These are phyloP conservation scores for Fragaria ananassa DNA, from an alignment of 306 rosid genomes.

Conservation along the genomic window DNA sequence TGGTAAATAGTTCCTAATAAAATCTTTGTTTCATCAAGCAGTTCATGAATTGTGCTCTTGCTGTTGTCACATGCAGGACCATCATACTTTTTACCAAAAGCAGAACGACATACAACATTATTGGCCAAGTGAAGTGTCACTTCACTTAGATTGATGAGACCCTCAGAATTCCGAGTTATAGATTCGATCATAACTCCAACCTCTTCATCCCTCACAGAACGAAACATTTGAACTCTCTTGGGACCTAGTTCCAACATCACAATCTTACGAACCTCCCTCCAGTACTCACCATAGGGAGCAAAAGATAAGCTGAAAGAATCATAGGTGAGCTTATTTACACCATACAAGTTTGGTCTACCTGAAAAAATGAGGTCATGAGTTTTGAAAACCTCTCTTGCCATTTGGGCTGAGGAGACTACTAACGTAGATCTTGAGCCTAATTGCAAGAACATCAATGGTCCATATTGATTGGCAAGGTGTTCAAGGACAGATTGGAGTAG, in stretches of 20 bases:
- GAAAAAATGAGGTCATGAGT: constrained; percentile 43
- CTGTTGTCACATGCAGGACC: no score
- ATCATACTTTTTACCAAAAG: no score
- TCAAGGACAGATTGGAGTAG: constrained; percentile 34
- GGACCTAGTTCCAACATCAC: no score
- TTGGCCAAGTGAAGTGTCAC: no score
- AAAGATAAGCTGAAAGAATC: constrained; percentile 21
- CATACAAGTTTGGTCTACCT: constrained; percentile 33
- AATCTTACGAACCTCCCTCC: constrained; percentile 31
- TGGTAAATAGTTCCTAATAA: constrained; percentile 23
- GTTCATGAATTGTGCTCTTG: background rate
- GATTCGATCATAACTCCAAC: no score
- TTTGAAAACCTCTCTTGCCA: constrained; percentile 45
- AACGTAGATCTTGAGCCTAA: constrained; percentile 39
- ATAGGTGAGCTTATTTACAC: constrained; percentile 23
- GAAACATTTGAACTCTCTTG: no score
- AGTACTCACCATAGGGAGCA: constrained; percentile 37
- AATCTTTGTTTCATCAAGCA: constrained; percentile 13
- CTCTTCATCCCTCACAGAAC: no score
- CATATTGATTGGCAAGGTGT: constrained; percentile 29
- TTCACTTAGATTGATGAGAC: no score
- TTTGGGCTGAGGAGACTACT: constrained; percentile 41
- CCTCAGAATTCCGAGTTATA: no score
- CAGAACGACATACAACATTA: no score
- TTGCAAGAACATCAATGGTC: constrained; percentile 48